phyloP scores from a whole-genome alignment of 371 early-diverging fungal genomes.

The Parasitella parasitica region DNA sequence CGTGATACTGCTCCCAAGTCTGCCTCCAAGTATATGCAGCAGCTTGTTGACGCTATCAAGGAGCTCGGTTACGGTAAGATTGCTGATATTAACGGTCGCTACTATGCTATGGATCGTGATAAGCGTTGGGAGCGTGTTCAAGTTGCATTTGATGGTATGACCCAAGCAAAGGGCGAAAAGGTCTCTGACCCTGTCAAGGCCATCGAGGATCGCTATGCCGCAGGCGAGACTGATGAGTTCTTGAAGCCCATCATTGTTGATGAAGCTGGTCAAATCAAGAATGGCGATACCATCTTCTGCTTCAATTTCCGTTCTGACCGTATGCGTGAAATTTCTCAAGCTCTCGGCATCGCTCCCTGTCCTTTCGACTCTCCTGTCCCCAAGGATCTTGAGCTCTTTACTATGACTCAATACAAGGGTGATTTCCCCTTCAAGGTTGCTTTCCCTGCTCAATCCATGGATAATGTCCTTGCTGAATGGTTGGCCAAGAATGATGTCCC shows the following conservation, averaged over 20 bases:
- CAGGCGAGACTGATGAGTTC: slow-evolving; percentile 96
- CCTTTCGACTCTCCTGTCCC: slow-evolving; percentile 86
- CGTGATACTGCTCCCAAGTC: slow-evolving; percentile 97
- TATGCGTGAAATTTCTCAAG: slow-evolving; percentile 95
- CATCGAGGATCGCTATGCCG: slow-evolving; percentile 81
- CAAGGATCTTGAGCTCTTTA: slow-evolving; percentile 80
- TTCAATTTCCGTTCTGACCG: slow-evolving; percentile 98
- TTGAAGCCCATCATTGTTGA: slow-evolving; percentile 94
- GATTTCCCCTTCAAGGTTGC: slow-evolving; percentile 91
- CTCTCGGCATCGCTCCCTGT: slow-evolving; percentile 85
- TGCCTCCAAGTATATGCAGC: slow-evolving; percentile 69
- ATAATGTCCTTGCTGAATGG: slow-evolving; percentile 97
- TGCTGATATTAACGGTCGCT: slow-evolving; percentile 96
- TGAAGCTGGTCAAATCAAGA: slow-evolving; percentile 74
- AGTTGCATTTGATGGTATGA: slow-evolving; percentile 90
- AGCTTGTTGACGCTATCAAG: slow-evolving; percentile 68
- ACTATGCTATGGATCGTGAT: slow-evolving; percentile 99
- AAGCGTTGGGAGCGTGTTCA: slow-evolving; percentile 98
- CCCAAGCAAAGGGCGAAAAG: slow-evolving; percentile 81
- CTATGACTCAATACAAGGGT: slow-evolving; percentile 98
- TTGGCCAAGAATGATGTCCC: slow-evolving; percentile 79
- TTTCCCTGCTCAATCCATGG: slow-evolving; percentile 96
- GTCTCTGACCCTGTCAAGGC: slow-evolving; percentile 68
- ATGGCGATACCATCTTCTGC: slow-evolving; percentile 86
- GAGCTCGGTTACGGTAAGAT: slow-evolving; percentile 79